Evolutionary conservation across 768 basidiomycete species (phyloP).

Genomic region (Leccinum subgranulosum): DNA sequence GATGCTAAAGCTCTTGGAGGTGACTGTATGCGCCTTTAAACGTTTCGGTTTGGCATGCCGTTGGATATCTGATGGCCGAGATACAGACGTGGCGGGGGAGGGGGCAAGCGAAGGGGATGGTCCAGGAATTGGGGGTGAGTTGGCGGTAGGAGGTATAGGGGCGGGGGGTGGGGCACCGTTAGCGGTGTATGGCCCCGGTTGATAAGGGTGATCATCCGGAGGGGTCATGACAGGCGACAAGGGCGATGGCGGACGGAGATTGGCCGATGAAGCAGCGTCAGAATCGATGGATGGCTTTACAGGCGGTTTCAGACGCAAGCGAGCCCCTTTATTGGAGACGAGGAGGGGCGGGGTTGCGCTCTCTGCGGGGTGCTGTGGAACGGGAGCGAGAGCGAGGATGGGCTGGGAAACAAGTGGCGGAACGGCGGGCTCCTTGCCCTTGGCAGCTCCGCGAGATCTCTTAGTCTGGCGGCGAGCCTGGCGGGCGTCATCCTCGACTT

Average conservation of each 20-base stretch:
- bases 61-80: conserved; percentile 28
- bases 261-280: conserved; percentile 15
- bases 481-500: conserved; percentile 45
- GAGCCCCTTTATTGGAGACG: conserved; percentile 46
- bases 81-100: conserved; percentile 18
- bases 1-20: conserved; percentile 72
- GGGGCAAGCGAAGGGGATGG: conserved; percentile 19
- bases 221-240: conserved; percentile 35
- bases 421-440: conserved; percentile 36
- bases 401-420: conserved; percentile 24
- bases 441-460: conserved; percentile 33
- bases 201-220: conserved; percentile 32
- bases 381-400: conserved; percentile 25
- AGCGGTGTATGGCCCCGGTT: conserved; percentile 19
- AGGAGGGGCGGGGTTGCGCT: conserved; percentile 30
- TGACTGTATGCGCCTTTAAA: conserved; percentile 77
- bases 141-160: conserved; percentile 12
- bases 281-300: conserved; percentile 27
- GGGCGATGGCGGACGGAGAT: conserved; percentile 26
- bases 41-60: conserved; percentile 69
- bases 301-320: conserved; percentile 49
- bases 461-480: conserved; percentile 37
- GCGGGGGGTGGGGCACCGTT: conserved; percentile 22
- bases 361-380: conserved; percentile 18
- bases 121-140: conserved; percentile 21